Evolutionary conservation across 768 basidiomycete species (phyloP).

Genomic region (Hypholoma sublateritium): DNA sequence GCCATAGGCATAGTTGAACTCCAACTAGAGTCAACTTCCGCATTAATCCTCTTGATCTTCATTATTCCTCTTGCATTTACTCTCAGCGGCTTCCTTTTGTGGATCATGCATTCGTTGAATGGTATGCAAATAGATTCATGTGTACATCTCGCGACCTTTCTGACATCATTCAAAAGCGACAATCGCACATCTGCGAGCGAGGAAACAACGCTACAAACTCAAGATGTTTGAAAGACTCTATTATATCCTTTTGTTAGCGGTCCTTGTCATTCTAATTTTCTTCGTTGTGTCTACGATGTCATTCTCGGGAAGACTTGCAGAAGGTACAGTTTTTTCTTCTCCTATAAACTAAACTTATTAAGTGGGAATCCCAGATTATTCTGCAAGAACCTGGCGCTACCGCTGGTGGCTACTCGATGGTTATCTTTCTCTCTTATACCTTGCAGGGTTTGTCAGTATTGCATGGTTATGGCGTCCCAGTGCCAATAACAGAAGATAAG

Average conservation of each 20-base stretch:
- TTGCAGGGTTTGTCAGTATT: conserved; percentile 76
- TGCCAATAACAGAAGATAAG: conserved; percentile 84
- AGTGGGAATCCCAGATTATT: conserved; percentile 63
- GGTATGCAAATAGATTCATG: conserved; percentile 44
- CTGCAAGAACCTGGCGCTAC: conserved; percentile 83
- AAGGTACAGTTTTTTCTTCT: conserved; percentile 54
- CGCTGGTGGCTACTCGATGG: conserved; percentile 98
- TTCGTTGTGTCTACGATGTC: conserved; percentile 91
- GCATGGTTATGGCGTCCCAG: conserved; percentile 94
- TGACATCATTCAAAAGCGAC: conserved; percentile 57
- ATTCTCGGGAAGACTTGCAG: conserved; percentile 87
- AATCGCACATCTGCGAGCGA: conserved; percentile 78
- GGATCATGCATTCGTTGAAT: conserved; percentile 92
- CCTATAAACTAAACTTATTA: not conserved
- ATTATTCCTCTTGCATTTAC: conserved; percentile 95
- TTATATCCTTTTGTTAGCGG: conserved; percentile 79
- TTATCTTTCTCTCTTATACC: conserved; percentile 87
- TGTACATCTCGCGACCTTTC: not conserved
- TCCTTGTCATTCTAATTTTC: conserved; percentile 81
- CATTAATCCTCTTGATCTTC: conserved; percentile 80
- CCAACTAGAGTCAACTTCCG: conserved; percentile 87
- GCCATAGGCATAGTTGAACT: conserved; percentile 94
- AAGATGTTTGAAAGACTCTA: conserved; percentile 88
- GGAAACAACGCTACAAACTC: conserved; percentile 86
- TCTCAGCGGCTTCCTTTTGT: conserved; percentile 92